Evolutionary conservation across 1,284 basidiomycete genomes (phyloP), one percentile per base, ranked within the genome.

Genomic region (Tremellales sp.): DNA sequence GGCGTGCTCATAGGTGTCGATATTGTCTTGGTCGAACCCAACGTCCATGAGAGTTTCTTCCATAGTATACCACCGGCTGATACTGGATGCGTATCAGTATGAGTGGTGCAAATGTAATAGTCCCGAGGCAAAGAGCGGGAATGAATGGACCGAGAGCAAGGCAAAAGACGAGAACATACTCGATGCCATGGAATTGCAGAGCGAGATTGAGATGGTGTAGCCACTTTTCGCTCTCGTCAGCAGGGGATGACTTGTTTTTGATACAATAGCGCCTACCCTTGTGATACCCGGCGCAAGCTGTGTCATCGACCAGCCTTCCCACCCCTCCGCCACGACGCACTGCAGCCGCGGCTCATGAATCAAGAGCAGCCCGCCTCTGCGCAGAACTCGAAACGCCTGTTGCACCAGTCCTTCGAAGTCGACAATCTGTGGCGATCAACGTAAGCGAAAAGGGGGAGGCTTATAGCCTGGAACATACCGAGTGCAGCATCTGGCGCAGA

Each of bases 401-500:
- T 4, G 14, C 0, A 58, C 27, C 4, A 50, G n/a, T 3, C 21
- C 37, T 2, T 38, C 29, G 38, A 49, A 58, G n/a, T 53, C 39
- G 29, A 45, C 22, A 4, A 52, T 48, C 56, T 57, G 24, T 7
- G 18, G 13, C 24, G 37, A 24, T 12, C 27, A 31, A 31, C 16
- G 10, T 25, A 12, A 39, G 18, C n/a, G n/a, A n/a, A n/a, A n/a
- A 24, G 34, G 21, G 27, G 26, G 1, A 4, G 8, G 26, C 14
- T 22, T 24, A 13, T 8, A 9, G 10, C n/a, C 40, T 10, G 7
- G 9, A 7, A 51, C 51, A 29, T 29, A 58, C 54, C 2, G 50
- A 40, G n/a, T 47, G 40, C 9, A 54, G 34, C 54, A 59, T 53
- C 28, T 48, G 40, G 5, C 54, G 50, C 21, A 59, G 27, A 33